Conservation (phyloP, 306 rosid genomes). For the Vigna mungo region DNA sequence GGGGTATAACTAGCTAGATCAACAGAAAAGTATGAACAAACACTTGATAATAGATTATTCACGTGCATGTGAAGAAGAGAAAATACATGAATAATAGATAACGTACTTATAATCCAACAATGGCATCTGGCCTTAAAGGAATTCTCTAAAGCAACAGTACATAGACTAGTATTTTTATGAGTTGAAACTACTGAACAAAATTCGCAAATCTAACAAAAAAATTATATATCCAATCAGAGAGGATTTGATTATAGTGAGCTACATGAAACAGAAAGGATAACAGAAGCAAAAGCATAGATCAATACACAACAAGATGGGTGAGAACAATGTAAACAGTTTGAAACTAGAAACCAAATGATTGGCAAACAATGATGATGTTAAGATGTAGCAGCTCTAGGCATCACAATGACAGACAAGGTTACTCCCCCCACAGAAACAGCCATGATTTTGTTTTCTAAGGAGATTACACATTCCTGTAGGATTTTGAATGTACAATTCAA, state of each 20-base stretch:
- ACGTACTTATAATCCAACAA: constrained; percentile 7
- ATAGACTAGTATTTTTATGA: constrained; percentile 19
- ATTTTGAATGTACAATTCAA: constrained; percentile 6
- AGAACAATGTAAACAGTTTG: constrained; percentile 12
- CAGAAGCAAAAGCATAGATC: constrained; percentile 20
- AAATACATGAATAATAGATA: constrained; percentile 18
- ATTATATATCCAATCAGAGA: constrained; percentile 2
- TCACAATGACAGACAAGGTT: constrained; percentile 20
- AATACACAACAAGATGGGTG: constrained; percentile 22
- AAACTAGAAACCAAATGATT: constrained; percentile 7
- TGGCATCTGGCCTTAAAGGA: background rate
- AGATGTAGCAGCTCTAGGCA: constrained; percentile 20
- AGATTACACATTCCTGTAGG: constrained; percentile 11
- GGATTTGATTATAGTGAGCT: constrained; percentile 5
- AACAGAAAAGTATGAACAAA: constrained; percentile 37
- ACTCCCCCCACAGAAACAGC: constrained; percentile 27
- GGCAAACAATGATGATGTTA: constrained; percentile 4
- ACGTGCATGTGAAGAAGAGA: background rate
- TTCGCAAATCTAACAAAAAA: background rate
- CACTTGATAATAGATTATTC: background rate
- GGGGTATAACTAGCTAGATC: constrained; percentile 15
- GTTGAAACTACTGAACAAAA: constrained; percentile 33
- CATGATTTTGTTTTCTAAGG: constrained; percentile 22
- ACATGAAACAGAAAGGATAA: constrained; percentile 24
- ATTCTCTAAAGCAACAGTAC: background rate